These are phyloP conservation scores for Yamadazyma taylorii DNA, from an alignment of 1,139 yeast genomes.

Conservation along the genomic window DNA sequence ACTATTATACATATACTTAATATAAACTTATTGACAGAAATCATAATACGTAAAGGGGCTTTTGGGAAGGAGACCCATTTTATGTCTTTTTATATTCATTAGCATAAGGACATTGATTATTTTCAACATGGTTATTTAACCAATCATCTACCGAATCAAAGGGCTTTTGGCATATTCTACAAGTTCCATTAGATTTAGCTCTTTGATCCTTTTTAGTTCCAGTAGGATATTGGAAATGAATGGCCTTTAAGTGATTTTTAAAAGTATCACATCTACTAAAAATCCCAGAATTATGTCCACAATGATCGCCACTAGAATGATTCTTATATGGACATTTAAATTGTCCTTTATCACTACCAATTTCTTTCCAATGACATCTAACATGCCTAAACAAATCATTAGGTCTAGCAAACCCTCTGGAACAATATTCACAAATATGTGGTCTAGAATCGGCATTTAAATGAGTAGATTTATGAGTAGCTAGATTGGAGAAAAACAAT, in stretches of 20 bases:
- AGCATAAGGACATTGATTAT: slow-evolving; percentile 45
- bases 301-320: slow-evolving; percentile 30
- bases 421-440: slow-evolving; percentile 73
- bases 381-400: slow-evolving; percentile 84
- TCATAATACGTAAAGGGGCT: slow-evolving; percentile 1
- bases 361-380: slow-evolving; percentile 78
- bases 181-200: slow-evolving; percentile 63
- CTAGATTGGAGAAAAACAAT: slow-evolving; percentile 72
- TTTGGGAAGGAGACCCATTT: no score
- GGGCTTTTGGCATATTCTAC: slow-evolving; percentile 69
- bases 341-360: slow-evolving; percentile 51
- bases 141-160: slow-evolving; percentile 77
- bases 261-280: slow-evolving; percentile 89
- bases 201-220: slow-evolving; percentile 85
- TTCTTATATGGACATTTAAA: slow-evolving; percentile 47
- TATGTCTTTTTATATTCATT: slow-evolving; percentile 19
- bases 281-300: slow-evolving; percentile 80
- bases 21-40: background rate
- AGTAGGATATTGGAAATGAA: slow-evolving; percentile 85
- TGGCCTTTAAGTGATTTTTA: slow-evolving; percentile 85
- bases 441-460: slow-evolving; percentile 73
- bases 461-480: slow-evolving; percentile 86
- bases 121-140: slow-evolving; percentile 73
- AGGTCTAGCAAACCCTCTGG: slow-evolving; percentile 83
- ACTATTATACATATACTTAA: background rate